Evolutionary conservation across 176 grass and related monocot species (phyloP), one percentile per base, ranked within the genome.

Genomic region (Juncus effusus): DNA sequence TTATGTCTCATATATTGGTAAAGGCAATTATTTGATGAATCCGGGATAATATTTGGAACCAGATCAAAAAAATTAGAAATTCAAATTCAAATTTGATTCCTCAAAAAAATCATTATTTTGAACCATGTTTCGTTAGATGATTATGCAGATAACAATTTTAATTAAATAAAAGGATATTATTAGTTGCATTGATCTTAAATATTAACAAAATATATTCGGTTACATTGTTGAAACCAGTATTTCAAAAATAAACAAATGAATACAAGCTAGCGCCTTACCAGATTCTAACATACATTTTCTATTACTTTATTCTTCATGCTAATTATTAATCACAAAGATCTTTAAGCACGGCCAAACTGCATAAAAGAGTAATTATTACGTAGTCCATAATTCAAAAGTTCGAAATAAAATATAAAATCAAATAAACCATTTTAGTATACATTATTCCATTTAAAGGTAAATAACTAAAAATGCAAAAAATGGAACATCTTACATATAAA

Each of bases 1-100:
- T 97, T 97, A 47, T 97, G 88, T 61, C 67, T 86, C 56, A 79
- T 78, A 67, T 92, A 92, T 14, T 74, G 69, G 70, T 67, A 76
- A 64, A 92, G 78, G 57, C 61, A 44, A 67, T 58, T 75, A 69
- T 70, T 51, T 44, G 56, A 70, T 42, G 84, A 76, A 40, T 85
- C 73, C 55, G 70, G 53, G 57, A 59, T 58, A 64, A 97, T 70
- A 16, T 68, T 84, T 51, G 81, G 82, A 77, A 97, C 49, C 56
- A 84, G 69, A 49, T 82, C 83, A 7, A 61, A 42, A 6, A 28
- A 92, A 77, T 56, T 97, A 73, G 38, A 61, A 72, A 82, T 64
- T 65, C 62, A 80, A 72, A 71, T 52, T 62, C 16, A 52, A 72
- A 71, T 52, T 62, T 36, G 57, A 66, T 73, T 16, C 64, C 55